Evolutionary conservation across 2,329 filamentous ascomycete genomes (phyloP).

Genomic region (Acrodontium crateriforme): DNA sequence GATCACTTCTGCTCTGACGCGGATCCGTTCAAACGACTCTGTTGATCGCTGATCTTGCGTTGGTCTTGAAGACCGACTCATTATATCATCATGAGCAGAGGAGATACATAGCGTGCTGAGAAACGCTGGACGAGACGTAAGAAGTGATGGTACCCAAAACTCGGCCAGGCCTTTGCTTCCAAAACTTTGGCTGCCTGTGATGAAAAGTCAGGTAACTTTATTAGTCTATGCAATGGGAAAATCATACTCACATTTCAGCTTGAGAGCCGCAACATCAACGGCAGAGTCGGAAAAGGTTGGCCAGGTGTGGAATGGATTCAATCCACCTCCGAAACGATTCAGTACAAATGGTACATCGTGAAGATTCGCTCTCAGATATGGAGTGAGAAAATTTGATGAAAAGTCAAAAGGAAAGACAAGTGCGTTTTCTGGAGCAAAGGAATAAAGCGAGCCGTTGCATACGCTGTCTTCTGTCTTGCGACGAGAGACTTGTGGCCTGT

Average conservation of each 20-base stretch:
- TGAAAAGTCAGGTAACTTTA: background rate
- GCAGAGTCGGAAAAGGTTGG: constrained; percentile 9
- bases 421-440: too few species aligned
- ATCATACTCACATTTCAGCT: constrained; percentile 15
- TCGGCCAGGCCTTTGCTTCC: constrained; percentile 14
- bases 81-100: constrained; percentile 20
- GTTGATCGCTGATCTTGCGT: constrained; percentile 7
- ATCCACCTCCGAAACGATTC: constrained; percentile 4
- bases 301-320: constrained; percentile 15
- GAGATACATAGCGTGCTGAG: constrained; percentile 20
- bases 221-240: background rate
- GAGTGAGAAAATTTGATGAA: too few species aligned
- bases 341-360: constrained; percentile 9
- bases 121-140: constrained; percentile 14
- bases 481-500: too few species aligned
- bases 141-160: constrained; percentile 17
- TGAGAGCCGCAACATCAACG: constrained; percentile 15
- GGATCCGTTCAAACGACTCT: constrained; percentile 11
- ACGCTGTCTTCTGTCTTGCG: too few species aligned
- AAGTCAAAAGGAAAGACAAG: too few species aligned
- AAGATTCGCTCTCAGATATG: background rate
- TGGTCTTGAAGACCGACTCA: constrained; percentile 11
- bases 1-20: constrained; percentile 12
- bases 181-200: constrained; percentile 14
- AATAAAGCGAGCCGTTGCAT: too few species aligned